A percentile compares a stretch with the other conserved stretches of the same genome.
Evolutionary conservation across 345 rosid species (phyloP).

Genomic region (Syzygium jambos): DNA sequence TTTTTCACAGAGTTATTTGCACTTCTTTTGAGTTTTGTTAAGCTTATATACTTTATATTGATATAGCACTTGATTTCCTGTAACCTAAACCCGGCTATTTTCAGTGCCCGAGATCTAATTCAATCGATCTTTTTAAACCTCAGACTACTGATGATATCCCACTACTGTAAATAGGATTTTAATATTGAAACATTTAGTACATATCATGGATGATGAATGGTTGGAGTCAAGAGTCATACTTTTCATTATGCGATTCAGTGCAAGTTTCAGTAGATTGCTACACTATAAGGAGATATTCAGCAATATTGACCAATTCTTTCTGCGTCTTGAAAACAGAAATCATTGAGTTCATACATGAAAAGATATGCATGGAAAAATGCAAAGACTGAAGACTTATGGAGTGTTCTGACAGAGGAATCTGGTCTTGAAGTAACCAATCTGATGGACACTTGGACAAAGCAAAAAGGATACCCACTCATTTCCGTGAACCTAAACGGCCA

Average conservation of each 20-base stretch:
- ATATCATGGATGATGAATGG: not conserved
- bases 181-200: not conserved
- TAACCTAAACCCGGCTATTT: not conserved
- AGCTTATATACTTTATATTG: not conserved
- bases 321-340: slow-evolving; percentile 9
- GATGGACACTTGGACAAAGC: slow-evolving; percentile 39
- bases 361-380: slow-evolving; percentile 28
- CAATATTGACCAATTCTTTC: not conserved
- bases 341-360: slow-evolving; percentile 23
- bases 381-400: slow-evolving; percentile 31
- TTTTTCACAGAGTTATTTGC: not conserved
- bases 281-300: not conserved
- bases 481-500: slow-evolving; percentile 13
- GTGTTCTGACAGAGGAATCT: slow-evolving; percentile 18
- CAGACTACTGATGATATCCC: not conserved
- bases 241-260: not conserved
- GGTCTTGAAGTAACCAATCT: slow-evolving; percentile 13
- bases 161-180: not conserved
- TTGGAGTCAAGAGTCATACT: not conserved
- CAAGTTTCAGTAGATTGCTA: not conserved
- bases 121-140: not conserved
- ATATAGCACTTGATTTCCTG: not conserved
- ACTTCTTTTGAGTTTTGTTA: not conserved
- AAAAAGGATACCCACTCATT: slow-evolving; percentile 31
- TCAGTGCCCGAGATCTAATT: not conserved